These are phyloP conservation scores for Fusarium buxicola DNA, from an alignment of 2,329 filamentous ascomycete species.

Conservation along the genomic window DNA sequence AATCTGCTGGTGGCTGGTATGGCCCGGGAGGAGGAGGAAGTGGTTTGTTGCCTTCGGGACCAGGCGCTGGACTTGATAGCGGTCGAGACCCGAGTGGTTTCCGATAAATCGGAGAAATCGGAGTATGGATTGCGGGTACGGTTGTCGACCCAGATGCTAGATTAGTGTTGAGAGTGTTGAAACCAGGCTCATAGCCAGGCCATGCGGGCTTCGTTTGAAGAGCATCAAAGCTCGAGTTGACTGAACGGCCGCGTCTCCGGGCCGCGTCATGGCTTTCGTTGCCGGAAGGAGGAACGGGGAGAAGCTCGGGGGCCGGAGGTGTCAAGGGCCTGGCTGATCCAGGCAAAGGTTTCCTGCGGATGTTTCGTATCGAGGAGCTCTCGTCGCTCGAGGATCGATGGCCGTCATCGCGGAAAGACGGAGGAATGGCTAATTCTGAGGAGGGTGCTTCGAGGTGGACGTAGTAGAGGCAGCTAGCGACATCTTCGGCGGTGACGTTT, in stretches of 20 bases:
- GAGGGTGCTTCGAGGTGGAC: slow-evolving; percentile 75
- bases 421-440: slow-evolving; percentile 59
- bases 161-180: slow-evolving; percentile 20
- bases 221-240: slow-evolving; percentile 35
- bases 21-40: slow-evolving; percentile 23
- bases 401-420: slow-evolving; percentile 45
- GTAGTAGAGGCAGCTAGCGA: slow-evolving; percentile 90
- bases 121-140: slow-evolving; percentile 25
- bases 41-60: slow-evolving; percentile 16
- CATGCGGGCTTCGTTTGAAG: slow-evolving; percentile 22
- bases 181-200: slow-evolving; percentile 18
- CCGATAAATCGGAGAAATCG: slow-evolving; percentile 39
- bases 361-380: slow-evolving; percentile 56
- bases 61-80: slow-evolving; percentile 19
- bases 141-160: slow-evolving; percentile 28
- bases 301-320: slow-evolving; percentile 38
- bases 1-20: slow-evolving; percentile 16
- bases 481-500: slow-evolving; percentile 88
- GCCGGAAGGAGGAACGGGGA: slow-evolving; percentile 30
- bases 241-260: slow-evolving; percentile 35
- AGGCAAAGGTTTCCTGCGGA: slow-evolving; percentile 65
- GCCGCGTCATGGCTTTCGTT: slow-evolving; percentile 22
- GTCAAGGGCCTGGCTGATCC: slow-evolving; percentile 45
- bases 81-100: slow-evolving; percentile 48
- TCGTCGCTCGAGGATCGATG: slow-evolving; percentile 59